A percentile compares a stretch with the other conserved stretches of the same genome.
Conservation (phyloP, 2,329 filamentous ascomycete genomes). For the Dactylellina cionopaga region DNA sequence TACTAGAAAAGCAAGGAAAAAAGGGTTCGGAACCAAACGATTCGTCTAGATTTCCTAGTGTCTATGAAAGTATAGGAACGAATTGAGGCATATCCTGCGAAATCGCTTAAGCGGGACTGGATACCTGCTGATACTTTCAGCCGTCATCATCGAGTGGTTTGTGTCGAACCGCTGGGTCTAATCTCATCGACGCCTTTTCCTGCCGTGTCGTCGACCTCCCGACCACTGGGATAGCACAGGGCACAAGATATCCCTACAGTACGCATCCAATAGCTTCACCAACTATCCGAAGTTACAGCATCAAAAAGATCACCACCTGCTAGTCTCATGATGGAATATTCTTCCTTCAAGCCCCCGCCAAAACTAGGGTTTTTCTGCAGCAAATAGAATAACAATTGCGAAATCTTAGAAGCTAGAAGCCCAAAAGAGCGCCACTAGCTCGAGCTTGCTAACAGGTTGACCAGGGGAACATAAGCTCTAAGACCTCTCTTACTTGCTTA, state of each 20-base stretch:
- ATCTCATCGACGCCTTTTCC: background rate
- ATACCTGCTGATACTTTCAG: slow-evolving; percentile 7
- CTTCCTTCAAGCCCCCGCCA: background rate
- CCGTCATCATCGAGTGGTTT: too few relatives aligned
- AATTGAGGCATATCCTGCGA: slow-evolving; percentile 43
- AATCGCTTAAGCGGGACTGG: slow-evolving; percentile 17
- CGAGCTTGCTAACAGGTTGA: too few relatives aligned
- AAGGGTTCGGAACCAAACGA: slow-evolving; percentile 17
- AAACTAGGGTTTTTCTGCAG: background rate
- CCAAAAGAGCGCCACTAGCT: too few relatives aligned
- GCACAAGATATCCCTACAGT: background rate
- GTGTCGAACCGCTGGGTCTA: background rate
- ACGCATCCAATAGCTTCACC: slow-evolving; percentile 9
- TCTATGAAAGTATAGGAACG: too few relatives aligned
- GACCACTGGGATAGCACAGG: background rate
- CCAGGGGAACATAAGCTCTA: too few relatives aligned
- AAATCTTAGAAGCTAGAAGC: slow-evolving; percentile 4
- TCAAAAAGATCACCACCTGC: too few relatives aligned
- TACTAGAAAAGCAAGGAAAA: background rate
- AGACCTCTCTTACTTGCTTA: too few relatives aligned
- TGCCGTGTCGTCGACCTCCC: background rate
- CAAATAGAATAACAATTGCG: slow-evolving; percentile 2
- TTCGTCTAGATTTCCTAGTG: slow-evolving; percentile 2
- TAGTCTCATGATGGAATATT: background rate
- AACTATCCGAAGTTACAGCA: slow-evolving; percentile 4